These are phyloP conservation scores for Pichia californica DNA, from an alignment of 805 yeast genomes.

Conservation along the genomic window DNA sequence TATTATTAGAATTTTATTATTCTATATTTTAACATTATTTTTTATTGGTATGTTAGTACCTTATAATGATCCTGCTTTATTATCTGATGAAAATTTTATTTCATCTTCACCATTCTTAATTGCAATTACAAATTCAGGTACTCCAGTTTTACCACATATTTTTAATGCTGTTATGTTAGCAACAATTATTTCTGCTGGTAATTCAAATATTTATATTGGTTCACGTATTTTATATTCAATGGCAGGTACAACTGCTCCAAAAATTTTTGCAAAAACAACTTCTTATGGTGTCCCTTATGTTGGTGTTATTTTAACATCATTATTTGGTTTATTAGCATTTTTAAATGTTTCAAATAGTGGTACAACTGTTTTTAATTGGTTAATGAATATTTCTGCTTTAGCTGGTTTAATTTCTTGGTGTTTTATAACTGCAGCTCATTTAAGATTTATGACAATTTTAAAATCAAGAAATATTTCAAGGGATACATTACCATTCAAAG, in stretches of 20 bases:
- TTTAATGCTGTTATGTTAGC: slow-evolving; percentile 64
- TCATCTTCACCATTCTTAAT: slow-evolving; percentile 67
- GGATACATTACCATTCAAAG: slow-evolving; percentile 68
- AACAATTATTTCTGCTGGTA: slow-evolving; percentile 73
- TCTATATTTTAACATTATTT: slow-evolving; percentile 58
- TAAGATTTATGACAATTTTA: slow-evolving; percentile 64
- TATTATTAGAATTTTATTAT: slow-evolving; percentile 55
- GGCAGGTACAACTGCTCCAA: slow-evolving; percentile 57
- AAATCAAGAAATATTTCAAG: slow-evolving; percentile 58
- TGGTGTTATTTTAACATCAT: slow-evolving; percentile 50
- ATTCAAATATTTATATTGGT: slow-evolving; percentile 67
- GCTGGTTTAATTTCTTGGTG: slow-evolving; percentile 74
- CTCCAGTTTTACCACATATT: slow-evolving; percentile 57
- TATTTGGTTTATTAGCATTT: slow-evolving; percentile 60
- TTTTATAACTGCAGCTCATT: slow-evolving; percentile 55
- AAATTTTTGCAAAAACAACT: slow-evolving; percentile 41
- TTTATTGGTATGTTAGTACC: slow-evolving; percentile 70
- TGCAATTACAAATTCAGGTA: slow-evolving; percentile 64
- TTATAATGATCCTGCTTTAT: slow-evolving; percentile 50
- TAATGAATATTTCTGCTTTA: slow-evolving; percentile 67
- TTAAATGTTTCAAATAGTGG: slow-evolving; percentile 50
- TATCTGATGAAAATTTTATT: slow-evolving; percentile 31
- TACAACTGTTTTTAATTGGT: slow-evolving; percentile 60
- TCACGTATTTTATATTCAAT: slow-evolving; percentile 63
- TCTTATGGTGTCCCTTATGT: slow-evolving; percentile 55